Base-by-base conservation (phyloP, 2,329 filamentous ascomycete species). In the Trichothecium roseum region DNA sequence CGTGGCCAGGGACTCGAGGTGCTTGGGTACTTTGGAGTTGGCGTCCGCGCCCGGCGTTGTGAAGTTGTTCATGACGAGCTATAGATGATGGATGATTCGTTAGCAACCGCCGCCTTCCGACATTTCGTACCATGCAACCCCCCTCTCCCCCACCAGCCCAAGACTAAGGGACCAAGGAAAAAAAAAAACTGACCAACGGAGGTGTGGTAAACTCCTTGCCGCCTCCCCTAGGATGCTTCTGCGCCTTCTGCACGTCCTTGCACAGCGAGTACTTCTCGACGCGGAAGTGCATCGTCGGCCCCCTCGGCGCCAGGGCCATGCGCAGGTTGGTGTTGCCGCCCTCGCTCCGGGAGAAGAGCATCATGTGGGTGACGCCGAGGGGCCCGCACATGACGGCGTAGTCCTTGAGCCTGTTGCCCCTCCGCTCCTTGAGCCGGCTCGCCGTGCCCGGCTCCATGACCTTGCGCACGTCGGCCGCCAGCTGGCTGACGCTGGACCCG, bases 1-100 rank as follows among this genome's bases (percentile, higher is more conserved):
- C 3, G 88, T 96, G 3, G 87, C 80, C 22, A 98, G 78, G 17
- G 83, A 81, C 62, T 98, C 91, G 51, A 98, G 83, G 48, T 95
- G 88, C 54, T 86, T 93, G 5, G 89, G 87, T n/a, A 94, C 79
- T 42, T 81, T 77, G 16, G 77, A 73, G 38, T 69, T 72, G 20
- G 73, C 60, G 38, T 78, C 72, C 30, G 70, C 52, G 22, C 63
- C 67, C 18, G 81, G 72, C 4, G 78, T 81, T 28, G 75, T 74
- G 59, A 98, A 94, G 59, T 94, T 95, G 64, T 98, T 98, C 91
- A 98, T 96, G 45, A 98, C 91, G 30, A 98, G 73, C 75, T 81
- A 41, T 3, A 34, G 20, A 7, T 22, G 10, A 22, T 6, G 36
- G 45, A 61, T 51, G 14, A 13, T n/a, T 5, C 18, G n/a, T 13